These are phyloP conservation scores for Cystofilobasidium capitatum DNA, from an alignment of 768 basidiomycete genomes.

Conservation along the genomic window DNA sequence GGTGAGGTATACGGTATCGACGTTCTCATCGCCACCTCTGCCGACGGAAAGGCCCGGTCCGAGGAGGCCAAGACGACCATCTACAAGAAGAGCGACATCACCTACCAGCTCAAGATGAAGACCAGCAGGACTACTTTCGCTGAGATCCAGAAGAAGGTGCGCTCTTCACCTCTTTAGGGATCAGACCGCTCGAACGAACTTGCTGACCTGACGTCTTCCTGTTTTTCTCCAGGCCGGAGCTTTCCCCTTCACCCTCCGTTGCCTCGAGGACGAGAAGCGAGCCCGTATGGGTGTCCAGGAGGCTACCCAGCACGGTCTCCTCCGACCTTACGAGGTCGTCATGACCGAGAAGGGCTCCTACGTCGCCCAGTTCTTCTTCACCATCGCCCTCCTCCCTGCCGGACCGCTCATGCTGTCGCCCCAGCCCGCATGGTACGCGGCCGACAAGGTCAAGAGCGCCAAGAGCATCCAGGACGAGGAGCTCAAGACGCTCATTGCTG, in stretches of 20 bases:
- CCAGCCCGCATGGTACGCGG: conserved; percentile 84
- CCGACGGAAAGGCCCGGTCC: conserved; percentile 57
- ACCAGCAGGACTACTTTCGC: conserved; percentile 92
- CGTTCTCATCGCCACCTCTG: conserved; percentile 24
- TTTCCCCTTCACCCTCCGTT: conserved; percentile 95
- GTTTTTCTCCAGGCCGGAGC: conserved; percentile 54
- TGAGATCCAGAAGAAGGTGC: conserved; percentile 82
- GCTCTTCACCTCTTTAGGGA: background rate
- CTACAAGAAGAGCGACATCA: conserved; percentile 66
- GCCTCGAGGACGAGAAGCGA: conserved; percentile 89
- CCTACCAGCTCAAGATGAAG: conserved; percentile 96
- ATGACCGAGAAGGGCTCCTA: conserved; percentile 49
- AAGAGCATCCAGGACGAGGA: conserved; percentile 83
- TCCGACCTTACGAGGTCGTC: conserved; percentile 93
- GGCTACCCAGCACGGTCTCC: conserved; percentile 84
- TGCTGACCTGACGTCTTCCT: background rate
- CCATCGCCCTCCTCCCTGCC: conserved; percentile 76
- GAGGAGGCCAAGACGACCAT: conserved; percentile 87
- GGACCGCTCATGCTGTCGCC: conserved; percentile 82
- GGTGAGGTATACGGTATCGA: conserved; percentile 28
- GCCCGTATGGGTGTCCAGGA: conserved; percentile 91
- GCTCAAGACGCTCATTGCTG: conserved; percentile 64
- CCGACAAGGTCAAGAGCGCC: conserved; percentile 78
- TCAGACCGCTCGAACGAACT: background rate
- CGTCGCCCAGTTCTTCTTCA: conserved; percentile 95